Conservation (phyloP, 2,329 filamentous ascomycete genomes). For the Aspergillus fumigatus region DNA sequence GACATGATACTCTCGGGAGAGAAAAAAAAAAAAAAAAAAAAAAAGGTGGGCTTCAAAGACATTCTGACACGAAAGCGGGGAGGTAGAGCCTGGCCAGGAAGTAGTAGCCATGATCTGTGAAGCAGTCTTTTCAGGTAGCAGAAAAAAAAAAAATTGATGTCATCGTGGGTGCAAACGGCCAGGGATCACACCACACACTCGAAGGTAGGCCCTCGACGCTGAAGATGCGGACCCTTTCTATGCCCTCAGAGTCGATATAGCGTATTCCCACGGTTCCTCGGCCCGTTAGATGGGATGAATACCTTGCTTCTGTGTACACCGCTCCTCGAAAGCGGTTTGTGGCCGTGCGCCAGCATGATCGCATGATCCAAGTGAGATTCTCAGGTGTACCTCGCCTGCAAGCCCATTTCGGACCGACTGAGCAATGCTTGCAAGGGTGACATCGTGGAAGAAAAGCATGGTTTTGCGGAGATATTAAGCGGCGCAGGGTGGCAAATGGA, state of each 20-base stretch:
- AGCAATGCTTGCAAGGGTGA: conserved; percentile 28
- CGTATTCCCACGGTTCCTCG: conserved; percentile 37
- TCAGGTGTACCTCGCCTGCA: conserved; percentile 38
- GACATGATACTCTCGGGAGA: too few species aligned
- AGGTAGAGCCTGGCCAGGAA: too few species aligned
- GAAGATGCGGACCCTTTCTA: conserved; percentile 16
- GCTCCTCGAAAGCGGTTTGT: conserved; percentile 35
- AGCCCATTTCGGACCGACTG: conserved; percentile 20
- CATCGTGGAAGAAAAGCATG: conserved; percentile 37
- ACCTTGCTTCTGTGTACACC: conserved; percentile 36
- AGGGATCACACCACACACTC: conserved; percentile 18
- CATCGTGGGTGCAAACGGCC: conserved; percentile 28
- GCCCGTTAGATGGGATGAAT: conserved; percentile 26
- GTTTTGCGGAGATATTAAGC: conserved; percentile 36
- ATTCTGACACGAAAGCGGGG: too few species aligned
- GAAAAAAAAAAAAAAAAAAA: too few species aligned
- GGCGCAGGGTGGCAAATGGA: conserved; percentile 45
- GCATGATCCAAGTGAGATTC: conserved; percentile 33
- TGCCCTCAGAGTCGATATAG: conserved; percentile 24
- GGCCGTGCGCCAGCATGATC: conserved; percentile 42
- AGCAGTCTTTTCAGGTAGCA: conserved; percentile 23
- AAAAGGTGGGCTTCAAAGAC: too few species aligned
- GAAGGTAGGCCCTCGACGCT: conserved; percentile 16
- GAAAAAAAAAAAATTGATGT: conserved; percentile 21
- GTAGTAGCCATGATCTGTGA: not conserved